Conservation (phyloP, 306 rosid species). For the Vachellia pachyceras region DNA sequence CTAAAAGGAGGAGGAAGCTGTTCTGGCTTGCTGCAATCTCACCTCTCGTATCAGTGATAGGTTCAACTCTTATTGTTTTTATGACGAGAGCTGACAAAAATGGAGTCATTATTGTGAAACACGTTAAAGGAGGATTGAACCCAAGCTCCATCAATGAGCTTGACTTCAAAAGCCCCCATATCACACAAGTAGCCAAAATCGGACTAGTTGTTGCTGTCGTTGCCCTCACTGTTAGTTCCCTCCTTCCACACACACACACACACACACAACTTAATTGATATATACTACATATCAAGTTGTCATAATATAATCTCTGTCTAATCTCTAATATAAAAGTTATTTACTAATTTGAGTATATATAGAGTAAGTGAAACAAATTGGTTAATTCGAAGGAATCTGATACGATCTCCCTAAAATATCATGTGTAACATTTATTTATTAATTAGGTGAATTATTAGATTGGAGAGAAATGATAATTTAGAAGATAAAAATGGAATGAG, state of each 20-base stretch:
- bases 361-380: too few species aligned
- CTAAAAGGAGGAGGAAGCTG: slow-evolving; percentile 63
- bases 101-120: slow-evolving; percentile 82
- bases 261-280: too few species aligned
- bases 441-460: too few species aligned
- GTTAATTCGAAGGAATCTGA: too few species aligned
- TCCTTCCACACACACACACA: too few species aligned
- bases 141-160: slow-evolving; percentile 72
- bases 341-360: too few species aligned
- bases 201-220: slow-evolving; percentile 70
- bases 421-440: too few species aligned
- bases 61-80: slow-evolving; percentile 71
- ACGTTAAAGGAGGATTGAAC: slow-evolving; percentile 74
- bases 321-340: too few species aligned
- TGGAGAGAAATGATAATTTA: not conserved
- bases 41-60: slow-evolving; percentile 68
- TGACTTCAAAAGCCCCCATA: slow-evolving; percentile 51
- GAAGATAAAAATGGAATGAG: too few species aligned
- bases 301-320: too few species aligned
- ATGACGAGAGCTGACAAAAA: slow-evolving; percentile 63
- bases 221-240: slow-evolving; percentile 69
- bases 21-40: slow-evolving; percentile 87
- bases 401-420: too few species aligned
- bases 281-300: too few species aligned
- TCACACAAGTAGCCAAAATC: slow-evolving; percentile 60